A percentile compares a stretch with the other conserved stretches of the same genome.
phyloP scores from a whole-genome alignment of 176 grass and related monocot species.

The Oryza australiensis region DNA sequence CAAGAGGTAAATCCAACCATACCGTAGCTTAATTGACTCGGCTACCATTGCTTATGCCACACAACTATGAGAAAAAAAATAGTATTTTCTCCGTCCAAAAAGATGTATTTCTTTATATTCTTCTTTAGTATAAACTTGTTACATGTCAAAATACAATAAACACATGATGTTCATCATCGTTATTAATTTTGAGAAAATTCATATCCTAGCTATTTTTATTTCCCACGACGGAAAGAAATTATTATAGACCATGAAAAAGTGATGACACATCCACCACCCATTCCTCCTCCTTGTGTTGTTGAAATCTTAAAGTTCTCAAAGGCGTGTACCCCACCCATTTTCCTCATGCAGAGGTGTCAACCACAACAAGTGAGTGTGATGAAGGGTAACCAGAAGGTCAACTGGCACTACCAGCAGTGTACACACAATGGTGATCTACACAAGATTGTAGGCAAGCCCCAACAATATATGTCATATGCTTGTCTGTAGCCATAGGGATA shows the following conservation, averaged over 20 bases:
- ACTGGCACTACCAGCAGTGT: slow-evolving; percentile 38
- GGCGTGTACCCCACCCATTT: slow-evolving; percentile 20
- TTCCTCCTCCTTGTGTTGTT: neutral
- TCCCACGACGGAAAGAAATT: too few relatives aligned
- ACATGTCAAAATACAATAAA: too few relatives aligned
- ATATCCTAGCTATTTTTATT: too few relatives aligned
- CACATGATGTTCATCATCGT: too few relatives aligned
- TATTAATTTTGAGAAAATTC: too few relatives aligned
- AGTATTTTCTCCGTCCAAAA: too few relatives aligned
- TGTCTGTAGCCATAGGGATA: neutral
- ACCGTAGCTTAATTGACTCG: too few relatives aligned
- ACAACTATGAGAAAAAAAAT: too few relatives aligned
- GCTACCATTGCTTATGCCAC: too few relatives aligned
- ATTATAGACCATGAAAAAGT: neutral
- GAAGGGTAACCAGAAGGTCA: slow-evolving; percentile 18
- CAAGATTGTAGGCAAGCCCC: neutral
- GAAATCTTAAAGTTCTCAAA: neutral
- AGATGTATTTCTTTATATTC: too few relatives aligned
- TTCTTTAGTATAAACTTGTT: too few relatives aligned
- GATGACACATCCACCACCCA: neutral
- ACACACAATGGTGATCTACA: neutral
- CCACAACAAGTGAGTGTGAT: neutral
- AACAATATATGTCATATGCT: neutral
- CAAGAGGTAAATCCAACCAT: too few relatives aligned
- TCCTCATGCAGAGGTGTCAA: neutral